Conservation (phyloP, 768 basidiomycete genomes). For the Pleurotus tuoliensis region DNA sequence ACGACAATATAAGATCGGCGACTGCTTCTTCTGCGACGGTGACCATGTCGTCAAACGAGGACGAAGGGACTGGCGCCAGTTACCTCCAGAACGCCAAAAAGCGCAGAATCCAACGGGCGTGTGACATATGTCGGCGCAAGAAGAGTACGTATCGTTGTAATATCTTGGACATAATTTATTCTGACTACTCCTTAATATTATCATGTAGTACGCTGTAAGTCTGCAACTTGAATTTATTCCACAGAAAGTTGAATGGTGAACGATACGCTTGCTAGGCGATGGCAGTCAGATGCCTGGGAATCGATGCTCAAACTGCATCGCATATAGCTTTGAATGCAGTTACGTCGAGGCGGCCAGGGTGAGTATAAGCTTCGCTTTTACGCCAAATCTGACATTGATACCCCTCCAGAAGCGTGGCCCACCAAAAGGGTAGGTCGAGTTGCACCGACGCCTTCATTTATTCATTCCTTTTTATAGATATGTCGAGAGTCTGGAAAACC, state of each 20-base stretch:
- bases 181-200: neutral
- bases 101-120: conserved; percentile 60
- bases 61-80: conserved; percentile 6
- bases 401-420: conserved; percentile 47
- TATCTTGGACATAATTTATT: conserved; percentile 3
- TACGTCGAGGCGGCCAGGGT: conserved; percentile 71
- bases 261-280: conserved; percentile 43
- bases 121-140: conserved; percentile 70
- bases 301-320: conserved; percentile 60
- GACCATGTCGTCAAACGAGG: conserved; percentile 12
- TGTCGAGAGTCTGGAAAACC: conserved; percentile 57
- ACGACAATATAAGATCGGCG: neutral
- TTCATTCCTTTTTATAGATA: conserved; percentile 34
- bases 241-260: neutral
- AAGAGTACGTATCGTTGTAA: conserved; percentile 45
- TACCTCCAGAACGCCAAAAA: conserved; percentile 36
- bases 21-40: neutral
- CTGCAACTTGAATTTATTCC: neutral
- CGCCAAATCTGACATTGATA: neutral
- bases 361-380: conserved; percentile 15
- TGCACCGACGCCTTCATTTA: neutral
- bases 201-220: conserved; percentile 38
- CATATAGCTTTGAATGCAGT: conserved; percentile 57
- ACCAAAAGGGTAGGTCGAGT: conserved; percentile 49
- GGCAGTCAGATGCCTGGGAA: conserved; percentile 64